Conservation (phyloP, 192 early-diverging fungal genomes). For the Dissophora ornata region DNA sequence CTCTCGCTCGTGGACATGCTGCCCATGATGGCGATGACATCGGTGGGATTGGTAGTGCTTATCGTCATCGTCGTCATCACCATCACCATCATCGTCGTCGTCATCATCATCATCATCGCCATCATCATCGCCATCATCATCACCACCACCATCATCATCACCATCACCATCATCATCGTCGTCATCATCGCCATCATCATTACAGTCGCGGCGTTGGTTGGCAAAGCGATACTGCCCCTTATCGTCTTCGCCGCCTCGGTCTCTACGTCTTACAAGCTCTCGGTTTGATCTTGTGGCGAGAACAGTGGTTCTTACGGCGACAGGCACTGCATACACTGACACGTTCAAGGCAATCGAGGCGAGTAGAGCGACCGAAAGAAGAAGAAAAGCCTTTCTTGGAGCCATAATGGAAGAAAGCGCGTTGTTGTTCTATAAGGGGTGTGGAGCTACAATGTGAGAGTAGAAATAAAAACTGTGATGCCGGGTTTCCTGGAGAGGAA, state of each 20-base stretch:
- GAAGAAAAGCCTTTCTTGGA: constrained; percentile 1
- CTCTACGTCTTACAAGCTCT: background rate
- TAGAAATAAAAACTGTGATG: no score
- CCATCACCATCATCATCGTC: background rate
- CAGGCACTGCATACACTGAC: constrained; percentile 7
- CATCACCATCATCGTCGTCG: constrained; percentile 5
- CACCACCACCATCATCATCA: background rate
- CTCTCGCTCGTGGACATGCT: no score
- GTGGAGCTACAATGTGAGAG: no score
- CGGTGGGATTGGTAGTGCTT: background rate
- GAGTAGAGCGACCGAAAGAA: constrained; percentile 6
- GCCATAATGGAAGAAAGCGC: constrained; percentile 5
- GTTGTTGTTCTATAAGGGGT: no score
- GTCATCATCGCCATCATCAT: background rate
- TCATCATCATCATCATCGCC: constrained; percentile 15
- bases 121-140: background rate
- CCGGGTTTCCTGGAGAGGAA: no score
- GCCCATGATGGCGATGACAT: background rate
- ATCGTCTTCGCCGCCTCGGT: background rate
- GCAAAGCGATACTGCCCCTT: background rate
- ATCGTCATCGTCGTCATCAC: constrained; percentile 1
- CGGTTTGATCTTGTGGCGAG: background rate
- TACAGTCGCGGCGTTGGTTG: background rate
- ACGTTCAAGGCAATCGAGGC: background rate
- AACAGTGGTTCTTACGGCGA: background rate